Conservation (phyloP, 2,329 filamentous ascomycete species). For the Lasiodiplodia sp. region DNA sequence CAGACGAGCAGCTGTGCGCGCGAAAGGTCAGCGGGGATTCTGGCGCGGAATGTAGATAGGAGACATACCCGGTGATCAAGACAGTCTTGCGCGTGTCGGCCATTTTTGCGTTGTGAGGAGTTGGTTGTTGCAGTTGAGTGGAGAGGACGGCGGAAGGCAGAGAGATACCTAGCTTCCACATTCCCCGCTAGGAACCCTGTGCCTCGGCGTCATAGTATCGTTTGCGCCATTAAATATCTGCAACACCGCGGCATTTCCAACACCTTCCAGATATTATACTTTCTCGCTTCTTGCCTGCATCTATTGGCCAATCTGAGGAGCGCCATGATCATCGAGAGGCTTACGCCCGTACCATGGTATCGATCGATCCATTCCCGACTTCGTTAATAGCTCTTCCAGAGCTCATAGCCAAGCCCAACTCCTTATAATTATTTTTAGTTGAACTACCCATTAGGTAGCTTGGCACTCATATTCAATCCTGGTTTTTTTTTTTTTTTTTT, state of each 20-base stretch:
- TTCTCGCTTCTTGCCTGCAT: neutral
- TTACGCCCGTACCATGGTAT: neutral
- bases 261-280: neutral
- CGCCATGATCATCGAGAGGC: neutral
- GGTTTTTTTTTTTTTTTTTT: too few species aligned
- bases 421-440: too few species aligned
- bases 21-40: neutral
- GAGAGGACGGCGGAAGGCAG: neutral
- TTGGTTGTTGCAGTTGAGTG: neutral
- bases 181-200: slow-evolving; percentile 15
- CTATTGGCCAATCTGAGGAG: neutral
- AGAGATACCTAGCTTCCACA: neutral
- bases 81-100: slow-evolving; percentile 37
- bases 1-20: slow-evolving; percentile 55
- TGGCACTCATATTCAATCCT: too few species aligned
- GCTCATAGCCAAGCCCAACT: too few species aligned
- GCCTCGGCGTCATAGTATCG: slow-evolving; percentile 6
- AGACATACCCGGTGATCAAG: slow-evolving; percentile 46
- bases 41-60: neutral
- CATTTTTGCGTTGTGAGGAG: slow-evolving; percentile 16
- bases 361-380: neutral
- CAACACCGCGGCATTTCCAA: slow-evolving; percentile 3
- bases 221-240: neutral
- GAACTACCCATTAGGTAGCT: too few species aligned
- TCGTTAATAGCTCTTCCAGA: neutral